Percentiles rank a stretch among this genome's conserved stretches.
These are phyloP conservation scores for Abortiporus biennis DNA, from an alignment of 1,284 basidiomycete species.

Conservation along the genomic window DNA sequence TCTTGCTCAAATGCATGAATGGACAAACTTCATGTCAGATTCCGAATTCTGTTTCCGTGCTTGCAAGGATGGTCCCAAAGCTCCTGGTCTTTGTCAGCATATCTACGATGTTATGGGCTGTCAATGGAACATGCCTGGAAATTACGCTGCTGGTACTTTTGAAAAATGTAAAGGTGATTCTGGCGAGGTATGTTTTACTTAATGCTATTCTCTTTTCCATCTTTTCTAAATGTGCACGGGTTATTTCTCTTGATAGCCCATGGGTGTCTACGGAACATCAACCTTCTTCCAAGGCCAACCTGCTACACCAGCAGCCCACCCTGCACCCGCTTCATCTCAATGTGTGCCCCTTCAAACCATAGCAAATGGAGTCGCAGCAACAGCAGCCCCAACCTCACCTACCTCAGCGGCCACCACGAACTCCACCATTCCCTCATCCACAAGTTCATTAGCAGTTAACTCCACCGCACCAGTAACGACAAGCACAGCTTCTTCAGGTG, in stretches of 20 bases:
- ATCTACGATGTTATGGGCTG: slow-evolving; percentile 66
- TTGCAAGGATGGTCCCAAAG: slow-evolving; percentile 53
- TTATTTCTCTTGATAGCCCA: slow-evolving; percentile 34
- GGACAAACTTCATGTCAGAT: slow-evolving; percentile 62
- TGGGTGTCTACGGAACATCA: slow-evolving; percentile 65
- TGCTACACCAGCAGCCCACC: slow-evolving; percentile 52
- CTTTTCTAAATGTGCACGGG: too few relatives aligned
- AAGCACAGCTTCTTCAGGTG: too few relatives aligned
- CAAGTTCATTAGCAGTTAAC: too few relatives aligned
- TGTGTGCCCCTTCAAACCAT: slow-evolving; percentile 41
- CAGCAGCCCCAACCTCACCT: slow-evolving; percentile 10
- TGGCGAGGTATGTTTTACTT: too few relatives aligned
- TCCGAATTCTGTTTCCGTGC: slow-evolving; percentile 70
- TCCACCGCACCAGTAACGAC: too few relatives aligned
- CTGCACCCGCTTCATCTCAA: slow-evolving; percentile 45
- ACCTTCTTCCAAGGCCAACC: slow-evolving; percentile 63
- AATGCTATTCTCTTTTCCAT: slow-evolving; percentile 32
- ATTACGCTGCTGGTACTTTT: slow-evolving; percentile 51
- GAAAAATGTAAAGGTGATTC: slow-evolving; percentile 49
- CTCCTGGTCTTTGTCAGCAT: slow-evolving; percentile 58
- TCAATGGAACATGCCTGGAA: slow-evolving; percentile 66
- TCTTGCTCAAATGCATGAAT: slow-evolving; percentile 53
- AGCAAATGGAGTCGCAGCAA: slow-evolving; percentile 28
- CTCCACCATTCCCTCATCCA: too few relatives aligned
- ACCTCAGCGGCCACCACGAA: not conserved